Evolutionary conservation across 306 rosid species (phyloP), one percentile per base, ranked within the genome.

Genomic region (Alnus rubra): DNA sequence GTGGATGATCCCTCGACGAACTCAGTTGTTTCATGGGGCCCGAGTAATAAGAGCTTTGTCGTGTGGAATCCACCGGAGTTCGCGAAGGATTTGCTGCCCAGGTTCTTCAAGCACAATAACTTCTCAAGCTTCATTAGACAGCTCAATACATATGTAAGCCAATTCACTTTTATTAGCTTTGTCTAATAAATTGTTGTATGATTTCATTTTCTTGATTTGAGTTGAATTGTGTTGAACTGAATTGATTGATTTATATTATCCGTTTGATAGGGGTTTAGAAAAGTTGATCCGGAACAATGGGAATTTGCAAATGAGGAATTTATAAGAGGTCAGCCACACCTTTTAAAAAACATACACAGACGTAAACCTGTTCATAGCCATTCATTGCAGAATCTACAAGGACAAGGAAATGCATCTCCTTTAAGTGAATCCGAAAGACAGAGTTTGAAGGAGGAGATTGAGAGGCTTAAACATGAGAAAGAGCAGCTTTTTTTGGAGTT

Each of bases 111-210:
- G 92, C 98, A 95, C 86, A 85, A 78, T 62, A 95, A 95, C 86
- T 95, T 95, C 88, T 91, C 98, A 9, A 92, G 98, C 84, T 95
- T 95, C 84, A 88, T 89, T 75, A 87, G 98, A 76, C 98, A 95
- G 80, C 94, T 95, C 73, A 95, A 95, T 75, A 95, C 97, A 68
- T 92, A 95, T 79, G 98, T 92, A 88, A 91, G 94, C 64, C 56
- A 63, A 80, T 75, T 48, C 42, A 70, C n/a, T 76, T 74, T 76
- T 45, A 39, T 60, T 9, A 42, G 59, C 48, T 75, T 85, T 37
- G 35, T 74, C 54, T 54, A 14, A 10, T 49, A 73, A 78, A 81
- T 78, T 14, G 1, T 69, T 73, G 70, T 19, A 19, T 69, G 1
- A 12, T 35, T 5, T 74, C 11, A 31, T 64, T 49, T 10, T 60